Base-by-base conservation (phyloP, 2,329 filamentous ascomycete species). In the Stemphylium vesicarium region DNA sequence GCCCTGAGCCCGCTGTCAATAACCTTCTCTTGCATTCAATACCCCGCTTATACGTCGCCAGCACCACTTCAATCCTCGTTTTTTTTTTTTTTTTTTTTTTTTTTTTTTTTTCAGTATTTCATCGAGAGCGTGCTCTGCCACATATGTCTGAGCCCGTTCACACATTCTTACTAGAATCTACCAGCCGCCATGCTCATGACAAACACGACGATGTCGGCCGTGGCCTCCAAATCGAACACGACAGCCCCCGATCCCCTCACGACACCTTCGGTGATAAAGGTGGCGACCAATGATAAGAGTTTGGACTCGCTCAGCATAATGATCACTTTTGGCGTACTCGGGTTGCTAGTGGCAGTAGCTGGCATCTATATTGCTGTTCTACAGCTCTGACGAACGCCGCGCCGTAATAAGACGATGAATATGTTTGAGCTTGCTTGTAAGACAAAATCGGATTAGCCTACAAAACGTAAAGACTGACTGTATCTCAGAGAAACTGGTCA, bases 351-450 rank as follows among this genome's bases (percentile, higher is more conserved):
- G 1, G 39, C 49, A 12, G 16, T 26, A n/a, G 26, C 44, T 38
- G 44, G 54, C n/a, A 18, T 50, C 22, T 31, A 11, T 1, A 39
- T 57, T 4, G 54, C 49, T 13, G 6, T 49, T 36, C 22, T 53
- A 4, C 49, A 53, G 20, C 53, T 57, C 40, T 49, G 49, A 37
- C 38, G 43, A 10, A 57, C 40, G 53, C 5, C 18, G 16, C 4
- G 6, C 22, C 41, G 24, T 3, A 37, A 32, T n/a, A 46, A 13
- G 31, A 22, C 3, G 1, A 16, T 42, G 1, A 37, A 47, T 10
- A 18, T 56, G 4, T 47, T 29, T n/a, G 47, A 56, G 12, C 47
- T 56, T 31, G 2, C 47, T 2, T 51, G 47, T 40, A 51, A 46
- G 24, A 20, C 0, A 15, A 43, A 13, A 8, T 3, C 2, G 9